These are phyloP conservation scores for Stylosanthes scabra DNA, from an alignment of 331 rosid species.

Conservation along the genomic window DNA sequence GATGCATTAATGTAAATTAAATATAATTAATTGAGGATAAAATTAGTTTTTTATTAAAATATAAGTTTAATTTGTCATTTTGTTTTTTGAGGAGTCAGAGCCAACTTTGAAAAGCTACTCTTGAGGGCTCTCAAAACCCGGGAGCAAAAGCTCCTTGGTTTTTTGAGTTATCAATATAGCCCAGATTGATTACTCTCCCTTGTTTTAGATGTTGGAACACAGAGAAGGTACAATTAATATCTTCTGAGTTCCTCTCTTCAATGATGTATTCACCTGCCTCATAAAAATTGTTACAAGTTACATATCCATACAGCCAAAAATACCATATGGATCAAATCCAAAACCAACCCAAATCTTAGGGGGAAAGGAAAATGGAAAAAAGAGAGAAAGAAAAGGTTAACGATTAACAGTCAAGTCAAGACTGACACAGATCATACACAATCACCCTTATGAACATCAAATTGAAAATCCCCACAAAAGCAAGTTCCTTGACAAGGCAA, in stretches of 20 bases:
- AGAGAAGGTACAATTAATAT: not conserved
- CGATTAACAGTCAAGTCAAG: constrained; percentile 40
- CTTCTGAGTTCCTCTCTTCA: not conserved
- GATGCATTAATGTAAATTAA: too few relatives aligned
- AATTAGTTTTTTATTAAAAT: too few relatives aligned
- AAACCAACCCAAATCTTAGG: not conserved
- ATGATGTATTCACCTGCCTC: not conserved
- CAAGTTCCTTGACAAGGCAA: constrained; percentile 36
- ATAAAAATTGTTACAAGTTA: not conserved
- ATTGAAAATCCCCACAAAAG: constrained; percentile 33
- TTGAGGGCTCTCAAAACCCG: too few relatives aligned
- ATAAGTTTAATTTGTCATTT: too few relatives aligned
- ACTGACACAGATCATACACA: constrained; percentile 40
- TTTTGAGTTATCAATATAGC: too few relatives aligned
- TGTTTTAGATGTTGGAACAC: not conserved
- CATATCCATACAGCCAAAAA: constrained; percentile 1
- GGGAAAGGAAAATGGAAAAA: not conserved
- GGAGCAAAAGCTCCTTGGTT: too few relatives aligned
- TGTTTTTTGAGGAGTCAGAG: too few relatives aligned
- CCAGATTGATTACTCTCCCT: not conserved
- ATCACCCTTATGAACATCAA: constrained; percentile 45
- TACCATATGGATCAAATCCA: not conserved
- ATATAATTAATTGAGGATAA: too few relatives aligned
- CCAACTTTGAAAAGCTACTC: too few relatives aligned
- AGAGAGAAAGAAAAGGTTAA: constrained; percentile 35